Conservation (phyloP, 208 protist species). For the Acanthamoeba triangularis region DNA sequence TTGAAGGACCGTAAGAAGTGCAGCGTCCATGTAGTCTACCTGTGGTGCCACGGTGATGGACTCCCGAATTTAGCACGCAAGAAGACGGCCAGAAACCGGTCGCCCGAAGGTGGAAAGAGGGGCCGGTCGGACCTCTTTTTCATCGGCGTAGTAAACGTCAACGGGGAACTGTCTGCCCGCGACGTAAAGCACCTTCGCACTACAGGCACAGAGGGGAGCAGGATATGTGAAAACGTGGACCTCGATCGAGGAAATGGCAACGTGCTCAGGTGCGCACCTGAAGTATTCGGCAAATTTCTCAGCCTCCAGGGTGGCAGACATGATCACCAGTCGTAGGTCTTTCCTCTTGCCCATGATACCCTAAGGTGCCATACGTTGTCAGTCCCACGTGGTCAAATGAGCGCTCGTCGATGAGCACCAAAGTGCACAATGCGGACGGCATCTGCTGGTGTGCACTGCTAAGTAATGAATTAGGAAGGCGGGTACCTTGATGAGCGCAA, state of each 20-base stretch:
- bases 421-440: no score
- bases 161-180: slow-evolving; percentile 93
- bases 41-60: slow-evolving; percentile 84
- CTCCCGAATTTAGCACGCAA: no score
- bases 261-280: background rate
- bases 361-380: no score
- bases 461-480: background rate
- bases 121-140: slow-evolving; percentile 94
- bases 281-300: slow-evolving; percentile 96
- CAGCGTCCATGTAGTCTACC: slow-evolving; percentile 95
- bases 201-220: no score
- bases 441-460: no score
- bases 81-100: no score
- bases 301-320: slow-evolving; percentile 96
- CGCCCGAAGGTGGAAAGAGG: no score
- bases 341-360: slow-evolving; percentile 62
- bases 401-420: no score
- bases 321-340: slow-evolving; percentile 96
- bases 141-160: slow-evolving; percentile 94
- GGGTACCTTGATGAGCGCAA: slow-evolving; percentile 95
- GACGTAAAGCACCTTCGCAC: slow-evolving; percentile 91
- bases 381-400: no score
- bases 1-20: slow-evolving; percentile 92
- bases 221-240: no score
- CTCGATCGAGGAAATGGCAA: no score